phyloP scores from a whole-genome alignment of 2,329 filamentous ascomycete genomes.

The Penicillium sp. region DNA sequence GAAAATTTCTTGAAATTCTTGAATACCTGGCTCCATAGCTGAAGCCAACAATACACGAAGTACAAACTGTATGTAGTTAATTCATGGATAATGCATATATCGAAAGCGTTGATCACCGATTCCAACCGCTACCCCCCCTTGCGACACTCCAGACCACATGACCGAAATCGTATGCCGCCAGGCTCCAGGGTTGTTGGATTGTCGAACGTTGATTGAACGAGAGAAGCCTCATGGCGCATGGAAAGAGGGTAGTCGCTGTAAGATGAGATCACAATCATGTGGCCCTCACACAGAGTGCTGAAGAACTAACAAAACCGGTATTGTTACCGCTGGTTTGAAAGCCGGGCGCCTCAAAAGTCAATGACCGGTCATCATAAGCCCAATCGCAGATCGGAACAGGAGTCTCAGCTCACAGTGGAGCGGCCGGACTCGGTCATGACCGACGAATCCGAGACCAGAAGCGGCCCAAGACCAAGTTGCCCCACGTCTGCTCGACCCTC shows the following conservation, averaged over 20 bases:
- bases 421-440: constrained; percentile 27
- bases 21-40: background rate
- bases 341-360: constrained; percentile 33
- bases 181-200: constrained; percentile 16
- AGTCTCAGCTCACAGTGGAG: constrained; percentile 32
- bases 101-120: background rate
- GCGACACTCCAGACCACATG: constrained; percentile 19
- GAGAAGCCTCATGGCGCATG: constrained; percentile 6
- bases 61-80: background rate
- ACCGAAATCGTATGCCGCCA: constrained; percentile 26
- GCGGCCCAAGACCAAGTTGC: constrained; percentile 29
- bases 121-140: constrained; percentile 2
- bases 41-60: background rate
- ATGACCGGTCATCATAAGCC: constrained; percentile 34
- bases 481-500: constrained; percentile 34
- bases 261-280: constrained; percentile 20
- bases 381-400: constrained; percentile 42
- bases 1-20: background rate
- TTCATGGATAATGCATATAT: background rate
- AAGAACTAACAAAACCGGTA: constrained; percentile 10
- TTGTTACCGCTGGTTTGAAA: constrained; percentile 2
- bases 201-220: constrained; percentile 14
- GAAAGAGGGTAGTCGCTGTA: constrained; percentile 7
- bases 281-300: constrained; percentile 2
- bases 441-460: constrained; percentile 35